A percentile compares a stretch with the other conserved stretches of the same genome.
Conservation (phyloP, 352 stramenopile species). For the Pythium apleroticum region DNA sequence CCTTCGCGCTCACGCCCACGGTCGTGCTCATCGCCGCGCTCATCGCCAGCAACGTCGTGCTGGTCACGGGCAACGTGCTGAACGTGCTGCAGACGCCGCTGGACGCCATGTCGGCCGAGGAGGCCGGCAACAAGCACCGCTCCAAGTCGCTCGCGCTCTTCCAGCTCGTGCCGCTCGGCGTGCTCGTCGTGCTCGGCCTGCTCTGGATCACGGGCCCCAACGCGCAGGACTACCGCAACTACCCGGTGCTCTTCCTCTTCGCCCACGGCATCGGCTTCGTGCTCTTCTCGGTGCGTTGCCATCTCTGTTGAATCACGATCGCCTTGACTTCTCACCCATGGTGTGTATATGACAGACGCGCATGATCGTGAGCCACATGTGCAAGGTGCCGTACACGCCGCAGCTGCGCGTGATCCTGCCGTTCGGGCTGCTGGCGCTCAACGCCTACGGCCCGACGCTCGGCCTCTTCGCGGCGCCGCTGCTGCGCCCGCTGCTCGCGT, state of each 20-base stretch:
- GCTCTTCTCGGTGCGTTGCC: slow-evolving; percentile 66
- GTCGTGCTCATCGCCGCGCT: slow-evolving; percentile 55
- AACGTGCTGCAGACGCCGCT: slow-evolving; percentile 66
- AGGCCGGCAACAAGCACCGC: slow-evolving; percentile 84
- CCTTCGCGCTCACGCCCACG: slow-evolving; percentile 34
- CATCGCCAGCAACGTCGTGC: slow-evolving; percentile 73
- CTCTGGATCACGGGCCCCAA: slow-evolving; percentile 78
- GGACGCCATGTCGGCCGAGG: slow-evolving; percentile 53
- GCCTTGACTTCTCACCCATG: not conserved
- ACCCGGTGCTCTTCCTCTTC: slow-evolving; percentile 78
- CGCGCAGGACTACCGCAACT: slow-evolving; percentile 56
- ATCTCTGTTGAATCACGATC: too few relatives aligned
- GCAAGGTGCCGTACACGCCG: slow-evolving; percentile 82
- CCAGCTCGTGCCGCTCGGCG: slow-evolving; percentile 71
- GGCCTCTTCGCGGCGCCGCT: slow-evolving; percentile 48
- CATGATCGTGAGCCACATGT: slow-evolving; percentile 91
- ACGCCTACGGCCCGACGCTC: slow-evolving; percentile 57
- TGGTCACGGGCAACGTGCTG: slow-evolving; percentile 71
- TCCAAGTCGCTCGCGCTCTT: slow-evolving; percentile 75
- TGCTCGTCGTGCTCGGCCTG: slow-evolving; percentile 55
- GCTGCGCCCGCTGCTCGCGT: slow-evolving; percentile 66
- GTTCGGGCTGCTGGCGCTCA: slow-evolving; percentile 72
- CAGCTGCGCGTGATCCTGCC: slow-evolving; percentile 83
- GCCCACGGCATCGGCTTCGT: slow-evolving; percentile 82
- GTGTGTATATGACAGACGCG: slow-evolving; percentile 63